Percentiles rank a stretch among this genome's conserved stretches.
Conservation (phyloP, 352 stramenopile species). For the Phytophthora hybrid region DNA sequence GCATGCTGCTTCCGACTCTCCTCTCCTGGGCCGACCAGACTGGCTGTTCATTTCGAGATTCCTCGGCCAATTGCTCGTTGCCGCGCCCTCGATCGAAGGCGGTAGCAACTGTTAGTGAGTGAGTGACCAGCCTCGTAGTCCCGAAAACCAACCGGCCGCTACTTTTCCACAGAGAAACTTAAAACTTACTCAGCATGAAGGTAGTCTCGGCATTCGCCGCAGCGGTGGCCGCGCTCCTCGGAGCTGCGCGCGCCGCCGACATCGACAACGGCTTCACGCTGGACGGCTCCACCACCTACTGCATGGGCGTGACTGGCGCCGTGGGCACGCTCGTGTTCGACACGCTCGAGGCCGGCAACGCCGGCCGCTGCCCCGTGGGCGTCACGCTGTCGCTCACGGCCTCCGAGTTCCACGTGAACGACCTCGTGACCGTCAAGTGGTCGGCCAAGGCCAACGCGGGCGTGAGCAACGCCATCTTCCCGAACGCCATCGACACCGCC, state of each 20-base stretch:
- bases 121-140: conserved; percentile 11
- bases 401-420: conserved; percentile 57
- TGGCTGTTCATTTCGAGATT: conserved; percentile 36
- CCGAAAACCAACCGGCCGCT: conserved; percentile 11
- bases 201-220: conserved; percentile 20
- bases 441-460: conserved; percentile 41
- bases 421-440: conserved; percentile 68
- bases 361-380: conserved; percentile 64
- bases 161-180: conserved; percentile 46
- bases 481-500: conserved; percentile 59
- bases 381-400: conserved; percentile 49
- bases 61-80: conserved; percentile 35
- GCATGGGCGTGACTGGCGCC: conserved; percentile 55
- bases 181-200: conserved; percentile 44
- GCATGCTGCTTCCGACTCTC: conserved; percentile 32
- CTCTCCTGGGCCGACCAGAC: conserved; percentile 33
- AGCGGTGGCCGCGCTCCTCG: conserved; percentile 22
- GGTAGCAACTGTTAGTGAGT: too few species aligned
- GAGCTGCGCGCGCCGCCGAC: conserved; percentile 28
- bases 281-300: conserved; percentile 79
- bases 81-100: conserved; percentile 15
- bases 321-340: conserved; percentile 55
- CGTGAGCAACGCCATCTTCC: conserved; percentile 66
- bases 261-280: conserved; percentile 73
- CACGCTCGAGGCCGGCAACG: conserved; percentile 54